Percentiles rank a stretch among this genome's conserved stretches.
These are phyloP conservation scores for Geotrichum australiense DNA, from an alignment of 1,139 yeast species.

Conservation along the genomic window DNA sequence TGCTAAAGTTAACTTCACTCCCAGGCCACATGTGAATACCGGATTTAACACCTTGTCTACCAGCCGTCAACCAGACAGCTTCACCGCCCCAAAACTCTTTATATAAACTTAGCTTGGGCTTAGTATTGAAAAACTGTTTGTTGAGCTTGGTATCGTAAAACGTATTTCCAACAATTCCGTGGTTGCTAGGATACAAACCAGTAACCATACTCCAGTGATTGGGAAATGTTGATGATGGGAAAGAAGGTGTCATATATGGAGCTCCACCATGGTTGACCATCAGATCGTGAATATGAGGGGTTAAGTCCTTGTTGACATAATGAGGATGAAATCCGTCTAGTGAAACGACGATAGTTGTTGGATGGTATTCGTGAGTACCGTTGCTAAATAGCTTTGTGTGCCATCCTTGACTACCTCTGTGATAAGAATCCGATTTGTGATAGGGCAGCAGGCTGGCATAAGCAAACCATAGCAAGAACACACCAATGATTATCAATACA, in stretches of 20 bases:
- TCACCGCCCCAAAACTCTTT: slow-evolving; percentile 86
- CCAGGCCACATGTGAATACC: slow-evolving; percentile 99
- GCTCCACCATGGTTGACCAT: slow-evolving; percentile 54
- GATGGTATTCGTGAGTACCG: slow-evolving; percentile 66
- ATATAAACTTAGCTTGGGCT: slow-evolving; percentile 49
- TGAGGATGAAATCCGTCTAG: slow-evolving; percentile 91
- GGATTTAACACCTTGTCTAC: slow-evolving; percentile 51
- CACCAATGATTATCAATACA: slow-evolving; percentile 10
- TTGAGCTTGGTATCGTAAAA: slow-evolving; percentile 58
- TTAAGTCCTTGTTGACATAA: slow-evolving; percentile 56
- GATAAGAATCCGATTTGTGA: not conserved
- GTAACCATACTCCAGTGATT: slow-evolving; percentile 90
- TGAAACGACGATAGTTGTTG: slow-evolving; percentile 72
- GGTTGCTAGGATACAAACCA: slow-evolving; percentile 75
- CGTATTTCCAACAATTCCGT: slow-evolving; percentile 82
- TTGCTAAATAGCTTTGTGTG: slow-evolving; percentile 33
- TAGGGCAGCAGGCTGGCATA: slow-evolving; percentile 12
- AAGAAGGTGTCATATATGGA: slow-evolving; percentile 80
- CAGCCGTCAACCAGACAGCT: slow-evolving; percentile 79
- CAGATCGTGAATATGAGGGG: slow-evolving; percentile 64
- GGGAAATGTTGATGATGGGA: slow-evolving; percentile 86
- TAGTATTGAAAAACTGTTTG: slow-evolving; percentile 57
- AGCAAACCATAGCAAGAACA: slow-evolving; percentile 15
- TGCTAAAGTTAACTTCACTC: slow-evolving; percentile 52
- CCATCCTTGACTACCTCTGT: not conserved